Evolutionary conservation across 225 moss, liverwort and hornwort species (phyloP).

Genomic region (Ulota crispa): DNA sequence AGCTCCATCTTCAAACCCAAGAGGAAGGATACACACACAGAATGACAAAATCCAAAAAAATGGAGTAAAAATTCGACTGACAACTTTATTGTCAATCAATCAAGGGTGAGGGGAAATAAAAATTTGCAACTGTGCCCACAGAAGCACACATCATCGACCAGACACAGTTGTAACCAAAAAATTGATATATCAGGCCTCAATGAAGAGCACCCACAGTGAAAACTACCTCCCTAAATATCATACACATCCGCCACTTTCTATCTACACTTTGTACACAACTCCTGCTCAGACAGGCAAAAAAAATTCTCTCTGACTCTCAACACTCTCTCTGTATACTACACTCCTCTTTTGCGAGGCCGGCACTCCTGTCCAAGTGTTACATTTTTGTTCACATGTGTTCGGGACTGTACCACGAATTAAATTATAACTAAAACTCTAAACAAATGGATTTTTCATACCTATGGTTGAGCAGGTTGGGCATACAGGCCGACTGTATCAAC

Average conservation of each 20-base stretch:
- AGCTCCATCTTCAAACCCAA: no score
- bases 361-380: no score
- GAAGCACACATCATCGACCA: neutral
- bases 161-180: neutral
- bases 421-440: constrained; percentile 40
- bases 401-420: no score
- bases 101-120: neutral
- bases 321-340: neutral
- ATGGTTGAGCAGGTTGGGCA: constrained; percentile 43
- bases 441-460: constrained; percentile 37
- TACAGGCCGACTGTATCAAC: constrained; percentile 38
- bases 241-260: constrained; percentile 35
- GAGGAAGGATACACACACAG: no score
- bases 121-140: constrained; percentile 19
- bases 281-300: neutral
- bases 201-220: neutral
- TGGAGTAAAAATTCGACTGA: neutral
- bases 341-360: no score
- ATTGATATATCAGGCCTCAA: neutral
- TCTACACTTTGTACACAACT: constrained; percentile 36
- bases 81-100: constrained; percentile 3
- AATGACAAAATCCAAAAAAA: neutral
- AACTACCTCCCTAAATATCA: constrained; percentile 4
- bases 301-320: neutral
- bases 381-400: no score